A percentile compares a stretch with the other conserved stretches of the same genome.
Conservation (phyloP, 2,329 filamentous ascomycete genomes). For the Verticillium dahliae region DNA sequence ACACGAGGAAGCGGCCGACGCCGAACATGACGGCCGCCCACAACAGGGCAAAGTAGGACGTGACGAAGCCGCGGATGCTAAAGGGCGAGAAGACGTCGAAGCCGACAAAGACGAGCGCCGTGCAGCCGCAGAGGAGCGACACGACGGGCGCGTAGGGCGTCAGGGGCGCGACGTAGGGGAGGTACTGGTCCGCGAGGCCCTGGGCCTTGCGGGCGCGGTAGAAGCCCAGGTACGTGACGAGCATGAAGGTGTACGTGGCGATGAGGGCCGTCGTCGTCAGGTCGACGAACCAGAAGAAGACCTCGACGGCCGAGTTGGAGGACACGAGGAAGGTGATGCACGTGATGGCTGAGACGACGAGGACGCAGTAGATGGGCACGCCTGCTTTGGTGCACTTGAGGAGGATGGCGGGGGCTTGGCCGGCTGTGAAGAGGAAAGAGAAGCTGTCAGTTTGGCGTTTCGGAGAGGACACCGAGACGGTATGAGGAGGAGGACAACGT, state of each 20-base stretch:
- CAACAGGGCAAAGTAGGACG: constrained; percentile 46
- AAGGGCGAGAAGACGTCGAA: constrained; percentile 49
- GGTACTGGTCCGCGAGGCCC: constrained; percentile 35
- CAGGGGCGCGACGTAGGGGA: constrained; percentile 43
- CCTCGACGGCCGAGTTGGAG: constrained; percentile 25
- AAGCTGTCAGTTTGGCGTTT: neutral
- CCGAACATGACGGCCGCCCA: constrained; percentile 52
- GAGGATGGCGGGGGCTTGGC: constrained; percentile 37
- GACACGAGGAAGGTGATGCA: constrained; percentile 31
- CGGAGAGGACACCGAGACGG: neutral
- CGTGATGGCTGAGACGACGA: constrained; percentile 22
- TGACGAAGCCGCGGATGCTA: constrained; percentile 40
- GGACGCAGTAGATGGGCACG: constrained; percentile 33
- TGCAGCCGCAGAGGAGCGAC: constrained; percentile 35
- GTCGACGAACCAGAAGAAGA: constrained; percentile 38
- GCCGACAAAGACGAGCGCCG: constrained; percentile 49
- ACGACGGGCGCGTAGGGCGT: constrained; percentile 47
- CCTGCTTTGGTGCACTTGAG: constrained; percentile 32
- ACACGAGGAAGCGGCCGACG: constrained; percentile 30
- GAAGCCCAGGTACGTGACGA: constrained; percentile 37
- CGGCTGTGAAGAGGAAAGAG: constrained; percentile 23
- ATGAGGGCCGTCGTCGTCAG: constrained; percentile 51
- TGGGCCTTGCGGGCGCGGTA: constrained; percentile 48
- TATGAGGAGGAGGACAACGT: neutral
- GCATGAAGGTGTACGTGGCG: constrained; percentile 50